A percentile compares a stretch with the other conserved stretches of the same genome.
phyloP scores from a whole-genome alignment of 1,284 basidiomycete species.

The Athelia psychrophila region DNA sequence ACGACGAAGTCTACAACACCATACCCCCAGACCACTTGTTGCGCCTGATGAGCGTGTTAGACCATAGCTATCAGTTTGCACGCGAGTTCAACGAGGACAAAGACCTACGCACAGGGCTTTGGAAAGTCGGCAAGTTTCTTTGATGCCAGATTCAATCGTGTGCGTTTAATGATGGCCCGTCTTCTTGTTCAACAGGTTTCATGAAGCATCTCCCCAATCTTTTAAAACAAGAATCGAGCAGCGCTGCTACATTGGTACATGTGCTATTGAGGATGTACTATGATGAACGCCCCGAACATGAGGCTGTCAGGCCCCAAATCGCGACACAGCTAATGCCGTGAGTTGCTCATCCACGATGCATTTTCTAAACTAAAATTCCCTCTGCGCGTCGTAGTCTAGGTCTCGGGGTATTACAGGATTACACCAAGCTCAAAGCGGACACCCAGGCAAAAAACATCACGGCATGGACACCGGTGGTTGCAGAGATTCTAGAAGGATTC shows the following conservation, averaged over 20 bases:
- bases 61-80: constrained; percentile 97
- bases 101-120: constrained; percentile 92
- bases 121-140: constrained; percentile 91
- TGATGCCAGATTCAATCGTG: constrained; percentile 1
- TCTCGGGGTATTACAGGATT: constrained; percentile 90
- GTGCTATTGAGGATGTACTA: constrained; percentile 93
- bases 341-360: constrained; percentile 31
- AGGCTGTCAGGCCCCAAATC: constrained; percentile 79
- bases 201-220: constrained; percentile 99
- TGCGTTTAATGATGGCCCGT: constrained; percentile 4
- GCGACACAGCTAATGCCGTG: constrained; percentile 90
- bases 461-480: constrained; percentile 97
- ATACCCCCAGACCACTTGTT: constrained; percentile 95
- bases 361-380: constrained; percentile 2
- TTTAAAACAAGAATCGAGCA: constrained; percentile 97
- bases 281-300: constrained; percentile 85
- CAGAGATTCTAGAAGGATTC: constrained; percentile 90
- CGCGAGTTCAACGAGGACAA: constrained; percentile 98
- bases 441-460: constrained; percentile 94
- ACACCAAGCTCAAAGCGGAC: constrained; percentile 86
- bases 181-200: constrained; percentile 64
- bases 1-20: constrained; percentile 87
- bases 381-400: constrained; percentile 58
- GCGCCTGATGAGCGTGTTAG: constrained; percentile 90
- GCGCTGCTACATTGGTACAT: constrained; percentile 93